Evolutionary conservation across 306 rosid species (phyloP), one percentile per base, ranked within the genome.

Genomic region (Corylus heterophylla): DNA sequence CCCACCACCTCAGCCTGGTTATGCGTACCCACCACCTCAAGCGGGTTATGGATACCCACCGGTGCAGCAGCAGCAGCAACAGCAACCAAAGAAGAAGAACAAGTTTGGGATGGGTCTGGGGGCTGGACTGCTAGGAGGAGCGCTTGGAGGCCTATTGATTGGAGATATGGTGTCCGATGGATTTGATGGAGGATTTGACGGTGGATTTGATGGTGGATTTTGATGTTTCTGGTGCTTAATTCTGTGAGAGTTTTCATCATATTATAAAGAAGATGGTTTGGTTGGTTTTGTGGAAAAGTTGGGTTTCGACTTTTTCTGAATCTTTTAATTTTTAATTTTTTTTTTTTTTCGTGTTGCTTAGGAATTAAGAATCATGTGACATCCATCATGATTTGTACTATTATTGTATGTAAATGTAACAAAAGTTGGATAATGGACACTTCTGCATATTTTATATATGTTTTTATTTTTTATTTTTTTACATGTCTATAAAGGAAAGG

Each of bases 121-220:
- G 58, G 97, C 93, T 16, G 98, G 98, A 39, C 78, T 94, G 86
- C 63, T 86, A 4, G 98, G 98, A 0, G 98, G 98, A 51, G 76
- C 85, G 22, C 67, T 92, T 10, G 97, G 98, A 35, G 97, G 98
- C 67, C 18, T 91, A 73, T 52, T 94, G 78, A 86, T 94, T 8
- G 98, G 97, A n/a, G 93, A 94, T 64, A 69, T 92, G 89, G 83
- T 86, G 2, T 92, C 96, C 47, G 96, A 90, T 69, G 81, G 59
- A 14, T 84, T 64, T 56, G 87, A 86, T 48, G 83, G 83, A 1
- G 87, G 90, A 0, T 80, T 66, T 20, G 91, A 83, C 52, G 89
- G 47, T 14, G 93, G 90, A 0, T 78, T 80, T 69, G 83, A 79
- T 39, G 87, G 82, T 76, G 83, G 87, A 81, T 17, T 81, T 84